Percentiles rank a stretch among this genome's conserved stretches.
Conservation (phyloP, 2,329 filamentous ascomycete genomes). For the Microdochium paspali region DNA sequence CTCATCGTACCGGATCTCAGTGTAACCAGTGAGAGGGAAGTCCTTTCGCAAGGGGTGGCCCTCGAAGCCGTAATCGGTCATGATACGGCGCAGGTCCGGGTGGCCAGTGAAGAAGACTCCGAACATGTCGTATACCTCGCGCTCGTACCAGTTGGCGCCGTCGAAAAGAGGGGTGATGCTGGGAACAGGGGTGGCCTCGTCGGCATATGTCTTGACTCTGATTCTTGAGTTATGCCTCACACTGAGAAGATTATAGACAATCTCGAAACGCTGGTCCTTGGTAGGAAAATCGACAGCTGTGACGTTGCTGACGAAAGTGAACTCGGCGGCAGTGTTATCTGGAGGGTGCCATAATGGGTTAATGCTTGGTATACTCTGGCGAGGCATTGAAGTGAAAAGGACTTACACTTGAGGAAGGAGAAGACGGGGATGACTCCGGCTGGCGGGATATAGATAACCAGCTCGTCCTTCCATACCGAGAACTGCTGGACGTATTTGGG, state of each 20-base stretch:
- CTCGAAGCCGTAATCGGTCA: slow-evolving; percentile 99
- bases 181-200: slow-evolving; percentile 89
- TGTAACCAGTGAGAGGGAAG: slow-evolving; percentile 96
- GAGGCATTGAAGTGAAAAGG: slow-evolving; percentile 7
- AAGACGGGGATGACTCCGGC: slow-evolving; percentile 85
- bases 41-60: slow-evolving; percentile 96
- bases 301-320: slow-evolving; percentile 85
- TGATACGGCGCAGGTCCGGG: slow-evolving; percentile 91
- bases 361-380: background rate
- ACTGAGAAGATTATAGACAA: slow-evolving; percentile 95
- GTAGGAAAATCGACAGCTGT: slow-evolving; percentile 95
- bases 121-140: slow-evolving; percentile 95
- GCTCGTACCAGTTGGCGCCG: slow-evolving; percentile 97
- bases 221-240: slow-evolving; percentile 95
- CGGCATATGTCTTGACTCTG: slow-evolving; percentile 96
- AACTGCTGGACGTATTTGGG: slow-evolving; percentile 99
- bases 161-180: slow-evolving; percentile 81
- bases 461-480: slow-evolving; percentile 98
- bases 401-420: slow-evolving; percentile 74
- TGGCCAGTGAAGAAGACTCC: slow-evolving; percentile 95
- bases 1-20: slow-evolving; percentile 94
- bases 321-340: slow-evolving; percentile 96
- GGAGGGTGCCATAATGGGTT: background rate
- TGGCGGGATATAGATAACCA: slow-evolving; percentile 87
- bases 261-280: slow-evolving; percentile 89